phyloP scores from a whole-genome alignment of 371 early-diverging fungal species.

The Actinomucor elegans region DNA sequence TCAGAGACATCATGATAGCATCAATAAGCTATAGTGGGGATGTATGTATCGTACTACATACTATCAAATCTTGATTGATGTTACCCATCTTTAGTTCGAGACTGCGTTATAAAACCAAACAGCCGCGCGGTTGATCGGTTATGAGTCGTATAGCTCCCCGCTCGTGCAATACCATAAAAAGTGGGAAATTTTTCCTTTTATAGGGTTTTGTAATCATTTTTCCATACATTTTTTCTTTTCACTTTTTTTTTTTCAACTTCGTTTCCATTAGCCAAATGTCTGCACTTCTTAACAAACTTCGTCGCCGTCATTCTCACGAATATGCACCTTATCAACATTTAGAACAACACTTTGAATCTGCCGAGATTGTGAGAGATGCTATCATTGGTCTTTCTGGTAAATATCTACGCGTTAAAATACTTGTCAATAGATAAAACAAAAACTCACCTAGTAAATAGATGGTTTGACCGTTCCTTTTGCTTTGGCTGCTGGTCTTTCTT shows the following conservation, averaged over 20 bases:
- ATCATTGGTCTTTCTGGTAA: conserved; percentile 68
- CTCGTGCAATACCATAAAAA: not conserved
- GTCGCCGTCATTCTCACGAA: conserved; percentile 39
- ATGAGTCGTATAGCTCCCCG: no score
- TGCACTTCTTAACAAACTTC: conserved; percentile 30
- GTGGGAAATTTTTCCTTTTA: not conserved
- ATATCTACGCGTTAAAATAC: no score
- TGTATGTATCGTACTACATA: no score
- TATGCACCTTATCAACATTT: conserved; percentile 45
- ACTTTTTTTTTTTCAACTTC: conserved; percentile 2
- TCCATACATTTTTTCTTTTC: conserved; percentile 2
- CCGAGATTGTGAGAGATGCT: conserved; percentile 68
- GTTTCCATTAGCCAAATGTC: conserved; percentile 14
- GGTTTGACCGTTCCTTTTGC: conserved; percentile 82
- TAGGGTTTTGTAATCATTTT: no score
- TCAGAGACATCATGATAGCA: no score
- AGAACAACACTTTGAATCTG: conserved; percentile 68
- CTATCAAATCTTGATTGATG: no score
- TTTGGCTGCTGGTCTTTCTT: conserved; percentile 71
- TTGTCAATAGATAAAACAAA: no score
- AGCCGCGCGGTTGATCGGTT: no score
- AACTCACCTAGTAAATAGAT: conserved; percentile 45
- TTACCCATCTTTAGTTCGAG: no score
- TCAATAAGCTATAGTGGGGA: no score
- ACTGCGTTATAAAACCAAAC: no score